Conservation (phyloP, 2,329 filamentous ascomycete genomes). For the Cytospora piceae region DNA sequence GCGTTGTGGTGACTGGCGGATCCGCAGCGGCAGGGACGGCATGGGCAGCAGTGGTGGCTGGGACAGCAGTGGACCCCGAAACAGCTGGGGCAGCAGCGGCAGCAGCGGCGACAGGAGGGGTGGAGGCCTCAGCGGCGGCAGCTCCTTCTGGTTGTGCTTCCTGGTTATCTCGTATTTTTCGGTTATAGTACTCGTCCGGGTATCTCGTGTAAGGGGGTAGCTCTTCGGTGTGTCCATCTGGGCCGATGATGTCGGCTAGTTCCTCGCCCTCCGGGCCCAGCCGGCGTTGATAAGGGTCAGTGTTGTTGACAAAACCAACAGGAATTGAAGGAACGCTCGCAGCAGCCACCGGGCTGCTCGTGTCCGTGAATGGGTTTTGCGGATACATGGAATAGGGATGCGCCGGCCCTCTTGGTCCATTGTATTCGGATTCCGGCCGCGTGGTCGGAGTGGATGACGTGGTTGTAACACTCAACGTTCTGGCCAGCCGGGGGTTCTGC, state of each 20-base stretch:
- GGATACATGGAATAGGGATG: slow-evolving; percentile 88
- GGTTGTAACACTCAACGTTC: slow-evolving; percentile 67
- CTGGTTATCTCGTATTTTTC: slow-evolving; percentile 51
- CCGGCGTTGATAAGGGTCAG: slow-evolving; percentile 70
- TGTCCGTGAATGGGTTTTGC: slow-evolving; percentile 72
- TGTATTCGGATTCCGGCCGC: slow-evolving; percentile 51
- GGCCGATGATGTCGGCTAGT: slow-evolving; percentile 82
- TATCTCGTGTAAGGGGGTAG: slow-evolving; percentile 90
- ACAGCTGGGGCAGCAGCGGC: background rate
- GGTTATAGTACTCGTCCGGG: slow-evolving; percentile 70
- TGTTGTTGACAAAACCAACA: slow-evolving; percentile 74
- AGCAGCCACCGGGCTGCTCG: slow-evolving; percentile 37
- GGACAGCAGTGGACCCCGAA: slow-evolving; percentile 1
- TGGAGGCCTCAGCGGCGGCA: slow-evolving; percentile 1
- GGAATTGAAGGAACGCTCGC: slow-evolving; percentile 52
- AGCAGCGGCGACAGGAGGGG: background rate
- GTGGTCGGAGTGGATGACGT: slow-evolving; percentile 46
- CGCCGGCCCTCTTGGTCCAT: slow-evolving; percentile 67
- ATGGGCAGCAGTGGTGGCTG: slow-evolving; percentile 13
- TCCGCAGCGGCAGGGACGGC: slow-evolving; percentile 17
- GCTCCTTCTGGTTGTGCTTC: slow-evolving; percentile 19
- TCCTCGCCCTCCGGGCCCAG: slow-evolving; percentile 84
- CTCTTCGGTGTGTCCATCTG: slow-evolving; percentile 87
- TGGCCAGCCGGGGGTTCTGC: slow-evolving; percentile 75
- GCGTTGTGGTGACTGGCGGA: slow-evolving; percentile 18